Evolutionary conservation across 345 rosid species (phyloP), one percentile per base, ranked within the genome.

Genomic region (Abelmoschus esculentus): DNA sequence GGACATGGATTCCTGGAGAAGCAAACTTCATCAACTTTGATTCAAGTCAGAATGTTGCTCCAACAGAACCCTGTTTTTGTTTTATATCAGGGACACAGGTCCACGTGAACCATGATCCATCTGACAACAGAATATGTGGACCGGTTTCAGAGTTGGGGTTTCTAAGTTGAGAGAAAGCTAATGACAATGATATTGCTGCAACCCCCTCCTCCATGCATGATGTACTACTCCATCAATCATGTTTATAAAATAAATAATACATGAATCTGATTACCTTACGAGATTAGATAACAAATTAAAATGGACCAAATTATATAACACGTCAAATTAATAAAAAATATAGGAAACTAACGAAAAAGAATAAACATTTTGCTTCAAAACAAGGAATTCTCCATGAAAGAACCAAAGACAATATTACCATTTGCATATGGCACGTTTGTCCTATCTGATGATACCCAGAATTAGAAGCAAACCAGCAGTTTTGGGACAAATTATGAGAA

Each of bases 241-340:
- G 34, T 47, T 2, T 31, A 61, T 67, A 38, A 31, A 61, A 67
- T 47, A 9, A 34, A 67, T 5, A 11, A 29, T n/a, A n/a, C n/a
- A n/a, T n/a, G n/a, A n/a, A n/a, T n/a, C n/a, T n/a, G 19, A 71
- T 75, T 66, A 65, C 75, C 71, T 66, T 72, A 1, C 55, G 72
- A 72, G 77, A 69, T 66, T 70, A 52, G 54, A 69, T 65, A 75
- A 66, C 50, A 46, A 70, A 64, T 19, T 7, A 38, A 38, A 38
- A 7, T 65, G 15, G 28, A 46, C 56, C 47, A 10, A 52, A 55
- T 11, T 55, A 4, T 0, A 38, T 11, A 22, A 64, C 22, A 38
- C 49, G 56, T 34, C 22, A 15, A 50, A 4, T 50, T 50, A 47
- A 50, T 50, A 50, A 13, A 12, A 17, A n/a, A 6, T n/a, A n/a